Evolutionary conservation across 2,329 filamentous ascomycete species (phyloP).

Genomic region (Fusarium foetens): DNA sequence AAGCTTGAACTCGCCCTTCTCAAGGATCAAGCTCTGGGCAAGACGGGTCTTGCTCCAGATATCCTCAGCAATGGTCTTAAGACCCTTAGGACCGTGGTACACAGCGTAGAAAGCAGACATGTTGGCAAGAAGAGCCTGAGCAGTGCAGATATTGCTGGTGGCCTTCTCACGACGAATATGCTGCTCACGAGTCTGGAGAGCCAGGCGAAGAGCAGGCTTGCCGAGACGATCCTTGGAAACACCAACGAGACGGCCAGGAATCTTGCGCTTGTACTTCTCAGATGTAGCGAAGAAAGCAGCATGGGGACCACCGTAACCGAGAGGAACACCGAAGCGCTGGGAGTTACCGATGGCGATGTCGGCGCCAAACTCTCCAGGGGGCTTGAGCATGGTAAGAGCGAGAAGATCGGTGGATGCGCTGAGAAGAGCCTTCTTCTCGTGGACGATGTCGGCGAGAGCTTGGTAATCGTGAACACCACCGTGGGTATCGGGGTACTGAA

Average conservation of each 20-base stretch:
- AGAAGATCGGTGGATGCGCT: slow-evolving; percentile 90
- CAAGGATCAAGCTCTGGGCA: slow-evolving; percentile 59
- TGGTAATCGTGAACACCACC: slow-evolving; percentile 85
- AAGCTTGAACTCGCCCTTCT: slow-evolving; percentile 70
- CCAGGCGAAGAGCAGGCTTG: slow-evolving; percentile 66
- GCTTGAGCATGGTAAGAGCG: slow-evolving; percentile 85
- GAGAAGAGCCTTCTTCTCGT: slow-evolving; percentile 81
- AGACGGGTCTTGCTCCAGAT: slow-evolving; percentile 76
- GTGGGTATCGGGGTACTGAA: slow-evolving; percentile 92
- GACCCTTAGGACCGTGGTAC: slow-evolving; percentile 87
- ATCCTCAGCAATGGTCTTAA: slow-evolving; percentile 85
- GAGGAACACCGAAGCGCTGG: slow-evolving; percentile 89
- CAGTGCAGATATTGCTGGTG: slow-evolving; percentile 96
- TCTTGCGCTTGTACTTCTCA: slow-evolving; percentile 93
- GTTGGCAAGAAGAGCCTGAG: slow-evolving; percentile 91
- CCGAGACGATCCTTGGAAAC: slow-evolving; percentile 90
- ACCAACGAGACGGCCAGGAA: slow-evolving; percentile 88
- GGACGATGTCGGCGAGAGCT: slow-evolving; percentile 77
- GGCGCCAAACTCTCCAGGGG: slow-evolving; percentile 92
- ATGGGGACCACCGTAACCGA: slow-evolving; percentile 92
- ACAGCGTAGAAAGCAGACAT: slow-evolving; percentile 96
- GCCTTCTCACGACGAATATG: slow-evolving; percentile 97
- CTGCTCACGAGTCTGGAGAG: slow-evolving; percentile 93
- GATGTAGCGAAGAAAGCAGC: slow-evolving; percentile 86
- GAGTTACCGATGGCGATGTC: slow-evolving; percentile 94